Base-by-base conservation (phyloP, 1,284 basidiomycete genomes). In the Sanguinoderma infundibulare region DNA sequence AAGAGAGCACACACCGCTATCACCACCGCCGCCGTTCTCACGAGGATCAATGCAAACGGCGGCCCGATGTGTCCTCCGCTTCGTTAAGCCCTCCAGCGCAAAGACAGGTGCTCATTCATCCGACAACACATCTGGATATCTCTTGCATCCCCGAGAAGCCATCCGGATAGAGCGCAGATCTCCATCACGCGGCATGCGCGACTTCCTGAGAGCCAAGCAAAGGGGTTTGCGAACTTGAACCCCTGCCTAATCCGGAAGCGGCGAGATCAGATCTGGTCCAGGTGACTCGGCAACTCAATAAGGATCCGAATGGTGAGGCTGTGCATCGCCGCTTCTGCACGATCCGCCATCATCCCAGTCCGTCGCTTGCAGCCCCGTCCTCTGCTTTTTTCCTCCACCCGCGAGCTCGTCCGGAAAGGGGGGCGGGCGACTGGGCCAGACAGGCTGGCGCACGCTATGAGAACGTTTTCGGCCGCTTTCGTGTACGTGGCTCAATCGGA, bases 401-500 rank as follows among this genome's bases (percentile, higher is more conserved):
- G 8, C 40, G 12, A 17, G 28, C n/a, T 2, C 7, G 46, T n/a
- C 5, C 28, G 28, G 14, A 35, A 6, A 35, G n/a, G 24, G 12
- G 22, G 24, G 42, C 24, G 46, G 46, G 46, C 46, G 6, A n/a
- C 9, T 28, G 17, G 9, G 26, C 46, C 28, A 17, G 15, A 28
- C n/a, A 8, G 46, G 28, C 46, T 32, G 15, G 28, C 28, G 46
- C 17, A 32, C 28, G 46, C 46, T 49, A 20, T 59, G 60, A 53
- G 60, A 57, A 60, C n/a, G 4, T 49, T n/a, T 49, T 46, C 32
- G 9, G 56, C 56, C 22, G 47, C 47, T 38, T 28, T 46, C 42
- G 52, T 57, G 38, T 53, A 38, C 17, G 55, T 57, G 50, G 50
- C 59, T 40, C 40, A 35, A 55, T 32, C 55, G 60, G 64, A 62